Percentiles rank a stretch among this genome's conserved stretches.
phyloP scores from a whole-genome alignment of 2,329 filamentous ascomycete genomes.

The Cytospora paraplurivora region DNA sequence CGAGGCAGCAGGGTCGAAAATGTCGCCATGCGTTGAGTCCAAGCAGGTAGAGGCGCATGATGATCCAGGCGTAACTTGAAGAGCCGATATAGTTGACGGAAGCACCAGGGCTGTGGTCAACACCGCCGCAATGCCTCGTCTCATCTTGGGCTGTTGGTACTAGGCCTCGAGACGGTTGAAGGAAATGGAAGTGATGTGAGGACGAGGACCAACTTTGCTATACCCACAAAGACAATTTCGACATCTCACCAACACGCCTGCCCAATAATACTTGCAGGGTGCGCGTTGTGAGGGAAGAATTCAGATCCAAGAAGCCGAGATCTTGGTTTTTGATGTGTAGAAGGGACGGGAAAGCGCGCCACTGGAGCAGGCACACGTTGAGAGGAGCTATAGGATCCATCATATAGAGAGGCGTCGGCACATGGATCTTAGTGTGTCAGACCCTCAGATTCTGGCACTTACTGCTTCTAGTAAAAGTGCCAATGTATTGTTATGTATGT shows the following conservation, averaged over 20 bases:
- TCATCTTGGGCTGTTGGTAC: background rate
- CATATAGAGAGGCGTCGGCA: background rate
- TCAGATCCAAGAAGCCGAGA: background rate
- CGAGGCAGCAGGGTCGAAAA: constrained; percentile 40
- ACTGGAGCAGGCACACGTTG: background rate
- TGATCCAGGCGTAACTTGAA: constrained; percentile 55
- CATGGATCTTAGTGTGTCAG: background rate
- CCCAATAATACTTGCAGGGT: background rate
- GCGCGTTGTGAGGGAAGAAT: background rate
- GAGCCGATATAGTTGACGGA: constrained; percentile 33
- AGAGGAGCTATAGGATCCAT: constrained; percentile 4
- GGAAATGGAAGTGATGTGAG: background rate
- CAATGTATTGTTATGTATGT: background rate
- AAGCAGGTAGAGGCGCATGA: constrained; percentile 52
- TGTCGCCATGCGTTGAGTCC: constrained; percentile 41
- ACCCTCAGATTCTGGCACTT: background rate
- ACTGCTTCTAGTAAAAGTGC: background rate
- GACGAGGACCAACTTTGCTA: background rate
- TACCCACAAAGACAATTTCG: background rate
- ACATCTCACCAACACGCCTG: background rate
- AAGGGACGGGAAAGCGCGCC: constrained; percentile 6
- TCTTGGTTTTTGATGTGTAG: background rate
- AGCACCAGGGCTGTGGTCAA: background rate
- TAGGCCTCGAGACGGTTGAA: background rate
- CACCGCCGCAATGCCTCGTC: background rate